These are phyloP conservation scores for Fusarium continuum DNA, from an alignment of 2,329 filamentous ascomycete genomes.

Conservation along the genomic window DNA sequence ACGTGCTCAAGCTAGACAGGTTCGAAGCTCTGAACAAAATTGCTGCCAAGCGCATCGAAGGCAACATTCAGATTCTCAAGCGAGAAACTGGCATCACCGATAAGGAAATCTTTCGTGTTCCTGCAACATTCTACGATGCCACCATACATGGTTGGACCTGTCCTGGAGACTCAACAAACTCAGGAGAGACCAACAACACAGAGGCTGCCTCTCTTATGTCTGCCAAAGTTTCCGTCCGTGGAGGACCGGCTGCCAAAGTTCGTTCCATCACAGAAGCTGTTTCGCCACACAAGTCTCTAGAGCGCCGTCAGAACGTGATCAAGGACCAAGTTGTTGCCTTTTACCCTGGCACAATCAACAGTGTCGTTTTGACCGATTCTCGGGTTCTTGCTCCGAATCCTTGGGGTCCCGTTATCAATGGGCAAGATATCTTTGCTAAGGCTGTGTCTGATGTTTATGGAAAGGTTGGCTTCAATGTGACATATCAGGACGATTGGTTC, in stretches of 20 bases:
- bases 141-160: not conserved
- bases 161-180: not conserved
- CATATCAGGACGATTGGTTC: constrained; percentile 44
- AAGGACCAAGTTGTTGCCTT: not conserved
- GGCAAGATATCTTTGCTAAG: constrained; percentile 39
- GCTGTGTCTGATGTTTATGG: constrained; percentile 36
- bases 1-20: constrained; percentile 16
- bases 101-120: constrained; percentile 37
- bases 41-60: constrained; percentile 28
- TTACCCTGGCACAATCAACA: constrained; percentile 35
- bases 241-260: constrained; percentile 2
- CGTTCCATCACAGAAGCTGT: constrained; percentile 28
- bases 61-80: constrained; percentile 37
- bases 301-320: not conserved
- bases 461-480: constrained; percentile 31
- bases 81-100: constrained; percentile 39
- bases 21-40: constrained; percentile 22
- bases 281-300: not conserved
- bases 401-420: constrained; percentile 43
- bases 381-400: constrained; percentile 33
- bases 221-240: not conserved
- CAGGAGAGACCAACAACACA: accelerated
- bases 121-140: constrained; percentile 25
- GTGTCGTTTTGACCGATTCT: constrained; percentile 30
- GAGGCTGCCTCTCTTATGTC: too few relatives aligned